phyloP scores from a whole-genome alignment of 371 early-diverging fungal genomes.

The Actinomucor elegans region DNA sequence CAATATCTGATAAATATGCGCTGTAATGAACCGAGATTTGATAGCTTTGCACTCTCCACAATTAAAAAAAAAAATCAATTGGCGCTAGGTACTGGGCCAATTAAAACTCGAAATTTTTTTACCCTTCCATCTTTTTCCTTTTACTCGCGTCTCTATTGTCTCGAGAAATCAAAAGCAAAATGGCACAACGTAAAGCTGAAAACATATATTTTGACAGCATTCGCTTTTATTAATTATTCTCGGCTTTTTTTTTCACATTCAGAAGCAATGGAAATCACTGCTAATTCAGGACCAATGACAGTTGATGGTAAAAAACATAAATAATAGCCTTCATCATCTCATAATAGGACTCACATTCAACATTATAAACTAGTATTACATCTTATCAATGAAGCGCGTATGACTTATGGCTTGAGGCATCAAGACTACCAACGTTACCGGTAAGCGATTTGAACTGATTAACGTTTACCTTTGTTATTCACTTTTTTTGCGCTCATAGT shows the following conservation, averaged over 20 bases:
- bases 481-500: slow-evolving; percentile 21
- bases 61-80: too few relatives aligned
- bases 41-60: too few relatives aligned
- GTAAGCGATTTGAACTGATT: slow-evolving; percentile 20
- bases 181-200: slow-evolving; percentile 3
- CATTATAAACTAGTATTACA: slow-evolving; percentile 40
- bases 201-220: background rate
- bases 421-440: slow-evolving; percentile 82
- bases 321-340: too few relatives aligned
- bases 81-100: too few relatives aligned
- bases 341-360: background rate
- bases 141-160: background rate
- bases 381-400: slow-evolving; percentile 69
- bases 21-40: too few relatives aligned
- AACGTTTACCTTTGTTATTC: background rate
- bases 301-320: slow-evolving; percentile 5
- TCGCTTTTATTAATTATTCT: background rate
- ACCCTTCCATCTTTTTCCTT: background rate
- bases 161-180: background rate
- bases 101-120: too few relatives aligned
- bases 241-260: too few relatives aligned
- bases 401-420: slow-evolving; percentile 80
- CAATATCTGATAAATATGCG: too few relatives aligned
- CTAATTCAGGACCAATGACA: background rate
- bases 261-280: slow-evolving; percentile 4